phyloP scores from a whole-genome alignment of 345 rosid species.

The Lumnitzera littorea region DNA sequence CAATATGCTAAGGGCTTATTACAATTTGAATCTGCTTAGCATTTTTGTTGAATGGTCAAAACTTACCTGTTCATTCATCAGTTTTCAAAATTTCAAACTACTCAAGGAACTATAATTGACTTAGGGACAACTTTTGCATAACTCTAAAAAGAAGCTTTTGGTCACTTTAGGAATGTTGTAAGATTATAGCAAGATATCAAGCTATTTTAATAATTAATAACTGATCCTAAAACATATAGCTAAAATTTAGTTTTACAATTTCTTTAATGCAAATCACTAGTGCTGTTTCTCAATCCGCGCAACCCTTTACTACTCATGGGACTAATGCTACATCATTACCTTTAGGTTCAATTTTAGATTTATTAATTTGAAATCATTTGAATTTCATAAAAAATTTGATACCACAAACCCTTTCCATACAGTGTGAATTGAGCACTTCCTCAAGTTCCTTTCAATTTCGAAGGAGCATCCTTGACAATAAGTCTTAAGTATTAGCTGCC shows the following conservation, averaged over 20 bases:
- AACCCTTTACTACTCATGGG: slow-evolving; percentile 49
- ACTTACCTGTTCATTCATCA: slow-evolving; percentile 54
- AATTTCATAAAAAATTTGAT: not conserved
- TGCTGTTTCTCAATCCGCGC: slow-evolving; percentile 50
- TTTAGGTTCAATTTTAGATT: slow-evolving; percentile 45
- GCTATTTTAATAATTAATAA: not conserved
- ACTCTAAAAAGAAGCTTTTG: slow-evolving; percentile 70
- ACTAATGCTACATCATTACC: slow-evolving; percentile 53
- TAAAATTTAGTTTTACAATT: not conserved
- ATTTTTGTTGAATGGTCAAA: slow-evolving; percentile 66
- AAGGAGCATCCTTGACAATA: slow-evolving; percentile 73
- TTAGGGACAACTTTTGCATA: slow-evolving; percentile 97
- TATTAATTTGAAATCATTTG: not conserved
- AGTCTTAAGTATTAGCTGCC: slow-evolving; percentile 23
- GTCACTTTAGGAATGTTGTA: slow-evolving; percentile 65
- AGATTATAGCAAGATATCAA: slow-evolving; percentile 18
- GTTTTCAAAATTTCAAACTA: slow-evolving; percentile 61
- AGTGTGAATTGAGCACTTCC: slow-evolving; percentile 68
- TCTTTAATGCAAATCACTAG: slow-evolving; percentile 47
- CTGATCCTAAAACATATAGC: not conserved
- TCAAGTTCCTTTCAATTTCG: slow-evolving; percentile 83
- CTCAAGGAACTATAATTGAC: slow-evolving; percentile 82
- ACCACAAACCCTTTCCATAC: slow-evolving; percentile 1
- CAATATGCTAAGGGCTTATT: slow-evolving; percentile 70
- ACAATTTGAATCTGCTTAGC: slow-evolving; percentile 84